Base-by-base conservation (phyloP, 2,329 filamentous ascomycete species). In the Fusarium sacchari region DNA sequence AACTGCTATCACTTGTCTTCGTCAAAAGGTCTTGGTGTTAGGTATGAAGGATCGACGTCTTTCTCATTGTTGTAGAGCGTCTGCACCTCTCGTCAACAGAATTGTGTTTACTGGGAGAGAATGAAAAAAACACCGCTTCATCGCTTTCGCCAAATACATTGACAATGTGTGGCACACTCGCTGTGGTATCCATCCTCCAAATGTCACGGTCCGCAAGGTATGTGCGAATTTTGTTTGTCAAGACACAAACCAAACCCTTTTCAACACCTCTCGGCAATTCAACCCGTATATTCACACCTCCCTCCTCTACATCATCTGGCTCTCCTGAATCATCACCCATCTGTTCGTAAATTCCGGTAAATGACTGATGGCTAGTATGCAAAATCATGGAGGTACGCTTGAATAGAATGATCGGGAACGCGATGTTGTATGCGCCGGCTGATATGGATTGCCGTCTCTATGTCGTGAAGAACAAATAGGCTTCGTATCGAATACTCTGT, bases 341-440 rank as follows among this genome's bases (percentile, higher is more conserved):
- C 62, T 60, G 55, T 62, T 76, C 61, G 65, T 74, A 74, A 78
- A 77, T 70, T 73, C 64, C 55, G 69, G 57, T 66, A 72, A 77
- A 77, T 76, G 73, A 77, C 55, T 58, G 67, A 71, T 76, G 67
- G 52, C 66, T 65, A 34, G 49, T 47, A 67, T 76, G 69, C 60
- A 77, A 70, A 70, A 72, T 74, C 71, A 72, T 72, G 50, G 62
- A 67, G 47, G 66, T 63, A 56, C 67, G 69, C 71, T 75, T 69
- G 46, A 73, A 76, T 67, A 57, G 39, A 73, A 77, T 64, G 63
- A 76, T 69, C 55, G 64, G 73, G 65, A 75, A 76, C 74, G 64
- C 74, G 53, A 78, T 76, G 63, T 78, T 75, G 69, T 76, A 66
- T 58, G 66, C 50, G 66, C 69, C n/a, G 65, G 63, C 67, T 53